phyloP scores from a whole-genome alignment of 2,329 filamentous ascomycete species.

The Fusarium nurragi region DNA sequence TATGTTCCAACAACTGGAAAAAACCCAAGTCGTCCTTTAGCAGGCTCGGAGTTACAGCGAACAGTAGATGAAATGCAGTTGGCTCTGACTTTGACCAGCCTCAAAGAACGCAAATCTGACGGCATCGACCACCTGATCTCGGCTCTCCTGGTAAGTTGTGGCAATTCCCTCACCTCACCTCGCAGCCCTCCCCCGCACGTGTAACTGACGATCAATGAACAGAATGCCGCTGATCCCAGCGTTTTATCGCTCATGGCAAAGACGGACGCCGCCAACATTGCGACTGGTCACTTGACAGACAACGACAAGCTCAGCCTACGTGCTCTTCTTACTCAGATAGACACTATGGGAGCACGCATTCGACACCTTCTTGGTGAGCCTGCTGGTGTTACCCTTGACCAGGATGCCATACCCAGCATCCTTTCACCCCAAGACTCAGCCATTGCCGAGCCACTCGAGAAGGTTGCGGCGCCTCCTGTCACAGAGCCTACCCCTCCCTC shows the following conservation, averaged over 20 bases:
- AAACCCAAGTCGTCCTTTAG: conserved; percentile 30
- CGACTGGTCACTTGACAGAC: conserved; percentile 51
- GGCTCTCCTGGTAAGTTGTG: conserved; percentile 68
- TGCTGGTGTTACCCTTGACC: conserved; percentile 35
- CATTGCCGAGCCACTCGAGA: conserved; percentile 45
- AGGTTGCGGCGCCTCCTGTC: conserved; percentile 46
- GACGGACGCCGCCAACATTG: conserved; percentile 56
- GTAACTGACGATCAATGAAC: conserved; percentile 21
- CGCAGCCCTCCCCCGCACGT: not conserved
- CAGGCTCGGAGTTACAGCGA: conserved; percentile 53
- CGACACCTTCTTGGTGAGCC: conserved; percentile 51
- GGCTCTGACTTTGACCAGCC: conserved; percentile 69
- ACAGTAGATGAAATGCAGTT: conserved; percentile 72
- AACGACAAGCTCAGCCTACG: conserved; percentile 58
- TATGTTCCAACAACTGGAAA: conserved; percentile 40
- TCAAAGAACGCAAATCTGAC: conserved; percentile 62
- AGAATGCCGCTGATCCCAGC: conserved; percentile 57
- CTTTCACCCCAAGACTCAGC: conserved; percentile 44
- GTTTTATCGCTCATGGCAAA: conserved; percentile 62
- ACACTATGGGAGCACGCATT: conserved; percentile 57
- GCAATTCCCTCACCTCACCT: not conserved
- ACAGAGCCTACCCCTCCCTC: conserved; percentile 54
- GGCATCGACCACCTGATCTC: conserved; percentile 65
- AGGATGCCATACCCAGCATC: conserved; percentile 40
- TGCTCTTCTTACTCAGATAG: conserved; percentile 59